Percentiles rank a stretch among this genome's conserved stretches.
Conservation (phyloP, 2,329 filamentous ascomycete genomes). For the Fusarium coffeatum region DNA sequence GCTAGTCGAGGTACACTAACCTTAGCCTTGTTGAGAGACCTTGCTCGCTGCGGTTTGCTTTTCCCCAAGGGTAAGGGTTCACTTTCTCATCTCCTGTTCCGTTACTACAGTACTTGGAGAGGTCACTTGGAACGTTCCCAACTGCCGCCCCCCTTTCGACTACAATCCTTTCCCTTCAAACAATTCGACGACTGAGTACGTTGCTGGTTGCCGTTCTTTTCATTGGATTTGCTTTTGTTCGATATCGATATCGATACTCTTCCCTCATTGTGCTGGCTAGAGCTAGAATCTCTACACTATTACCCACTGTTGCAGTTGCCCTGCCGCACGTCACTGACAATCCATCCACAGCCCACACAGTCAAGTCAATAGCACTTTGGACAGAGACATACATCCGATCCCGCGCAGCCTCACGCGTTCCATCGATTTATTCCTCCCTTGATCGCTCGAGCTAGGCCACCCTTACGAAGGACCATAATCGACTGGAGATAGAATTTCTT, state of each 20-base stretch:
- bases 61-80: conserved; percentile 45
- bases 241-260: conserved; percentile 12
- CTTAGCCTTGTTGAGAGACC: conserved; percentile 35
- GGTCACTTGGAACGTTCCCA: conserved; percentile 37
- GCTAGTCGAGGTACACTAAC: conserved; percentile 41
- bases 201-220: conserved; percentile 34
- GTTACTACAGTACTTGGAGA: conserved; percentile 38
- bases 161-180: conserved; percentile 33
- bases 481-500: conserved; percentile 26
- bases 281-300: conserved; percentile 21
- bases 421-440: conserved; percentile 39
- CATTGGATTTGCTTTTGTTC: conserved; percentile 19
- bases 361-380: conserved; percentile 33
- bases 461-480: conserved; percentile 22
- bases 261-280: conserved; percentile 24
- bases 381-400: conserved; percentile 31
- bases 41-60: conserved; percentile 43
- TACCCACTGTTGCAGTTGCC: conserved; percentile 25
- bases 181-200: conserved; percentile 37
- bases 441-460: conserved; percentile 28
- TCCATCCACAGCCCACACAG: conserved; percentile 12
- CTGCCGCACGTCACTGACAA: conserved; percentile 36
- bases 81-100: conserved; percentile 42
- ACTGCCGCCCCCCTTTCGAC: conserved; percentile 41
- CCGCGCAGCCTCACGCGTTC: conserved; percentile 37